Conservation (phyloP, 1,284 basidiomycete genomes). For the Ustilago trichophora region DNA sequence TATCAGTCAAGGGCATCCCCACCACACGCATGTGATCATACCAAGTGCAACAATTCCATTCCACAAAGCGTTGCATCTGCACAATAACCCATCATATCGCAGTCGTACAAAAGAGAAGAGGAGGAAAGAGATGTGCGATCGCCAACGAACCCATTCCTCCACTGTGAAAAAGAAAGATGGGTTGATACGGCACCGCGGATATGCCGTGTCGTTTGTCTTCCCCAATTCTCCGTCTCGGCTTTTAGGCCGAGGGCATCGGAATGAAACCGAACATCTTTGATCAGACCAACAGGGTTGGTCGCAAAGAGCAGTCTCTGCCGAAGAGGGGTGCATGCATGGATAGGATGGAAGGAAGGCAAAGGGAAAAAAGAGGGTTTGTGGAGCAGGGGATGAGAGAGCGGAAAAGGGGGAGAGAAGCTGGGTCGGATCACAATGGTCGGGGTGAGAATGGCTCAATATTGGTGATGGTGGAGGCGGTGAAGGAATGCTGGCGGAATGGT, state of each 20-base stretch:
- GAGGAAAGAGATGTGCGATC: conserved; percentile 25
- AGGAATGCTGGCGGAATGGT: too few species aligned
- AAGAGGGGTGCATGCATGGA: conserved; percentile 23
- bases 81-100: too few species aligned
- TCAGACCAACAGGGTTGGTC: conserved; percentile 8
- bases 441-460: too few species aligned
- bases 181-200: conserved; percentile 43
- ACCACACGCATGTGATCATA: too few species aligned
- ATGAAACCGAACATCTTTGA: conserved; percentile 49
- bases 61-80: too few species aligned
- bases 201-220: conserved; percentile 41
- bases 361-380: neutral
- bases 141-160: conserved; percentile 49
- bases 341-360: neutral
- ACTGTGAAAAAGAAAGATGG: conserved; percentile 34
- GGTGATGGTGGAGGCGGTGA: too few species aligned
- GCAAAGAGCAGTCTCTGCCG: conserved; percentile 48
- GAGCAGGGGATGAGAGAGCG: neutral
- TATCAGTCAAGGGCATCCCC: too few species aligned
- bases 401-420: too few species aligned
- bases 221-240: conserved; percentile 42
- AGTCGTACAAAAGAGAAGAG: too few species aligned
- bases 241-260: conserved; percentile 12
- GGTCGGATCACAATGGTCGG: too few species aligned
- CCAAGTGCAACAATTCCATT: too few species aligned